A percentile compares a stretch with the other conserved stretches of the same genome.
phyloP scores from a whole-genome alignment of 129 eudicot species.

The Artemisia annua region DNA sequence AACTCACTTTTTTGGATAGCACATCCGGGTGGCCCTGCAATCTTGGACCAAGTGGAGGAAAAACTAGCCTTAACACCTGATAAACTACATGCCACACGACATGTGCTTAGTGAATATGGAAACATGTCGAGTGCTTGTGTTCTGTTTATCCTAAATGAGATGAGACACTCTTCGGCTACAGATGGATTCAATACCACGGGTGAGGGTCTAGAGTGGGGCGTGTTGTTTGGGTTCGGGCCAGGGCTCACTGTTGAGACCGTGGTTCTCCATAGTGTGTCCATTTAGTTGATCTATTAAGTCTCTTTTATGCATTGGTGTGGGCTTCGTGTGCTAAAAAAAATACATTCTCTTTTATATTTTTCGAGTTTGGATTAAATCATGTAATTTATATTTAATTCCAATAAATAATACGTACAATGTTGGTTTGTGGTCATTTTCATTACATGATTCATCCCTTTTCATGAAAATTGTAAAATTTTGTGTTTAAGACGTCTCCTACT shows the following conservation, averaged over 20 bases:
- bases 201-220: conserved; percentile 22
- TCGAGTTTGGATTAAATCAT: not conserved
- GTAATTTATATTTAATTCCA: conserved; percentile 8
- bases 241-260: conserved; percentile 14
- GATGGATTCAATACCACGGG: conserved; percentile 16
- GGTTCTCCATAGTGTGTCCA: not conserved
- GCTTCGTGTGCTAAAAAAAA: not conserved
- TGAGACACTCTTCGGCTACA: conserved; percentile 35
- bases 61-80: conserved; percentile 25
- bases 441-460: not conserved
- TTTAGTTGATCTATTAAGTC: not conserved
- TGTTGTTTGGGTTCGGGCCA: conserved; percentile 20
- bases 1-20: conserved; percentile 43
- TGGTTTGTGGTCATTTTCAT: not conserved
- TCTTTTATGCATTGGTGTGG: not conserved
- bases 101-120: conserved; percentile 31
- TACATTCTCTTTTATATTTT: not conserved
- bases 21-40: conserved; percentile 49
- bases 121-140: conserved; percentile 28
- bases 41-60: conserved; percentile 38
- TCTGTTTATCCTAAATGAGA: conserved; percentile 38
- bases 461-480: not conserved
- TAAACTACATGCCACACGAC: no score
- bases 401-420: not conserved
- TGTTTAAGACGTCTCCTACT: not conserved